Conservation (phyloP, 768 basidiomycete genomes). For the Phylloporus rhodoxanthus region DNA sequence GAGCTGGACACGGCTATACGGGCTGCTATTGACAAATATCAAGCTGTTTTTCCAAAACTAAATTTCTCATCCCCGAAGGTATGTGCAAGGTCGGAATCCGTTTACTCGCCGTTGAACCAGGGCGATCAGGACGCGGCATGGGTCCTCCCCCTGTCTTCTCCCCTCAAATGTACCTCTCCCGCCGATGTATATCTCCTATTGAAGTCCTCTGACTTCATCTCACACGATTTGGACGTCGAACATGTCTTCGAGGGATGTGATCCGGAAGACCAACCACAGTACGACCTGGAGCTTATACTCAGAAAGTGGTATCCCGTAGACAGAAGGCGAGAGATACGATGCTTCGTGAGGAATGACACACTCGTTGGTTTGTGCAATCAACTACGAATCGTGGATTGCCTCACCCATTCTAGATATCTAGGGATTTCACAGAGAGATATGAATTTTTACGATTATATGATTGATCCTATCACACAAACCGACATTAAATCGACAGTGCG, state of each 20-base stretch:
- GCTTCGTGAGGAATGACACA: conserved; percentile 72
- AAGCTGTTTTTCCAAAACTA: conserved; percentile 89
- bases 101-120: conserved; percentile 1
- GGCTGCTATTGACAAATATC: conserved; percentile 57
- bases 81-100: conserved; percentile 14
- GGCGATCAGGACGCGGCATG: conserved; percentile 79
- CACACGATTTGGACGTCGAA: conserved; percentile 62
- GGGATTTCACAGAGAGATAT: conserved; percentile 84
- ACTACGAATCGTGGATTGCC: neutral
- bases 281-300: conserved; percentile 78
- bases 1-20: conserved; percentile 73
- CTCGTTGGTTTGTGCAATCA: conserved; percentile 36
- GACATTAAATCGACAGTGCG: conserved; percentile 49
- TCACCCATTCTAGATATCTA: conserved; percentile 25
- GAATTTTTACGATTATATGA: conserved; percentile 85
- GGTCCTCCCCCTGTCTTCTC: conserved; percentile 79
- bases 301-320: conserved; percentile 89
- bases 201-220: conserved; percentile 88
- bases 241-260: conserved; percentile 65
- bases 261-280: conserved; percentile 25
- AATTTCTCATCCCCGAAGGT: conserved; percentile 95
- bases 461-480: conserved; percentile 47
- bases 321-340: conserved; percentile 77
- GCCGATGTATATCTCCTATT: conserved; percentile 88
- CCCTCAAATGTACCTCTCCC: conserved; percentile 81